Evolutionary conservation across 176 grass and related monocot genomes (phyloP).

Genomic region (Musa schizocarpa): DNA sequence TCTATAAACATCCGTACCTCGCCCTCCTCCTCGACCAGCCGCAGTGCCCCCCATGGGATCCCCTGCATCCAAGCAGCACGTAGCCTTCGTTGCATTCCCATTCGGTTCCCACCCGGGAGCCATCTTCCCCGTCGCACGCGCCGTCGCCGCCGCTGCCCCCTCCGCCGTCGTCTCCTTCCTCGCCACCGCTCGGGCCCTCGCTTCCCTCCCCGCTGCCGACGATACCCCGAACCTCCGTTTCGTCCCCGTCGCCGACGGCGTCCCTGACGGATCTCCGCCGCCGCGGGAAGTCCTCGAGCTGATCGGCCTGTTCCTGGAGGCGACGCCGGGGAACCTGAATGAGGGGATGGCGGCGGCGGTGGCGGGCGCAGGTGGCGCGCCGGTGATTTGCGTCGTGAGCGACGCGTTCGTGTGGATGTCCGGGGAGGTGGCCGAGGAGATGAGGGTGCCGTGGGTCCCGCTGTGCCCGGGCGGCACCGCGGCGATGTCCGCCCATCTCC

Average conservation of each 20-base stretch:
- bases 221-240: constrained; percentile 1
- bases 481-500: constrained; percentile 7
- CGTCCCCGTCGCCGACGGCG: constrained; percentile 10
- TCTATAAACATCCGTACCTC: no score
- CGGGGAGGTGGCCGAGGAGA: not conserved
- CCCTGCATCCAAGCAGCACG: not conserved
- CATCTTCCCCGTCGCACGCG: constrained; percentile 13
- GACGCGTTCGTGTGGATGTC: constrained; percentile 23
- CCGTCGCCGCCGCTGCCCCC: constrained; percentile 6
- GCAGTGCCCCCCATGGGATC: not conserved
- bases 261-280: not conserved
- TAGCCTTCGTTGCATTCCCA: constrained; percentile 17
- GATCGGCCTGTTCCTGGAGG: constrained; percentile 23
- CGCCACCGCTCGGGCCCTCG: constrained; percentile 7
- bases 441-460: constrained; percentile 7
- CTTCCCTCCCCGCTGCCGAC: not conserved
- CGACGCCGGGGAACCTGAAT: not conserved
- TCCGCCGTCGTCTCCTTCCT: constrained; percentile 23
- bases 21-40: not conserved
- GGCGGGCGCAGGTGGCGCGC: not conserved
- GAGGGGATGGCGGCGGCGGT: constrained; percentile 6
- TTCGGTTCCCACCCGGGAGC: constrained; percentile 2
- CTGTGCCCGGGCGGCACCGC: constrained; percentile 6
- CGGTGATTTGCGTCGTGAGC: constrained; percentile 14
- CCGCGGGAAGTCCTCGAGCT: not conserved